phyloP scores from a whole-genome alignment of 208 protist genomes.

The Acanthamoeba royreba region DNA sequence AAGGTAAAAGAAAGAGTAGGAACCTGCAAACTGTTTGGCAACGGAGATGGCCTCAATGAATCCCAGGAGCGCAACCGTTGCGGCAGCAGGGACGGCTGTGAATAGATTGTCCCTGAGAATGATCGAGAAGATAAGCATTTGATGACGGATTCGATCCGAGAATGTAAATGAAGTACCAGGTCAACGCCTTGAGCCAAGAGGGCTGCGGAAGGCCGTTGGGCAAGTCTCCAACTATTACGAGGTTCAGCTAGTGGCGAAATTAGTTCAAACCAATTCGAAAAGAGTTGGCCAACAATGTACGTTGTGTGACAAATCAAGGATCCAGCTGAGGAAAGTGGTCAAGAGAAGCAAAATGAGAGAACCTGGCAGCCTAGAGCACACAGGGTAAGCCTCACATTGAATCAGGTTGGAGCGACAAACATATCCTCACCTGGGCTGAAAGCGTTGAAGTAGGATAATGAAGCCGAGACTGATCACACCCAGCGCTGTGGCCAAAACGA shows the following conservation, averaged over 20 bases:
- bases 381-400: background rate
- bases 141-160: too few relatives aligned
- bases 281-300: too few relatives aligned
- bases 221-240: background rate
- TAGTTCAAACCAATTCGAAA: background rate
- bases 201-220: background rate
- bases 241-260: background rate
- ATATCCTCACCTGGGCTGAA: too few relatives aligned
- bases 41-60: slow-evolving; percentile 29
- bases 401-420: too few relatives aligned
- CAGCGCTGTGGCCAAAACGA: too few relatives aligned
- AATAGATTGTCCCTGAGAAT: background rate
- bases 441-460: too few relatives aligned
- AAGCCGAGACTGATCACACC: too few relatives aligned
- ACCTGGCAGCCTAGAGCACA: background rate
- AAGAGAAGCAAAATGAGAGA: background rate
- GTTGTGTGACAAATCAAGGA: background rate
- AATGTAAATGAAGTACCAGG: background rate
- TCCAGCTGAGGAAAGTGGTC: background rate
- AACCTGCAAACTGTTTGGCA: slow-evolving; percentile 9
- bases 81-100: background rate
- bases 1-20: too few relatives aligned
- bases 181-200: background rate
- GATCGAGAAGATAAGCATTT: background rate
- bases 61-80: background rate